Percentiles rank a stretch among this genome's conserved stretches.
phyloP scores from a whole-genome alignment of 2,329 filamentous ascomycete genomes.

The Nakataea oryzae region DNA sequence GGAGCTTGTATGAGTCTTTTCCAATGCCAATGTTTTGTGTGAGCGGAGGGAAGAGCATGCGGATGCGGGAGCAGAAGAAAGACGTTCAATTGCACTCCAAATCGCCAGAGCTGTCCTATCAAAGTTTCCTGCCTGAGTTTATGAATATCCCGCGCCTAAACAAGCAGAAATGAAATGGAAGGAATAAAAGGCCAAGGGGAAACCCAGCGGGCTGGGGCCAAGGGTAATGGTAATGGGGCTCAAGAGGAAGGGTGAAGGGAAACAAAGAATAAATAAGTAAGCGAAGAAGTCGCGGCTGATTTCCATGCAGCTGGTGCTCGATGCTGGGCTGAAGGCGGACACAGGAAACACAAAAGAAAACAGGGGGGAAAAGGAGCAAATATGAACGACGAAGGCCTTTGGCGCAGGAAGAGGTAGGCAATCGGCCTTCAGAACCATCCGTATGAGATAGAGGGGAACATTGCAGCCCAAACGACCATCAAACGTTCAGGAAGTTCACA shows the following conservation, averaged over 20 bases:
- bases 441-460: background rate
- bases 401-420: background rate
- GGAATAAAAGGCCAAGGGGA: background rate
- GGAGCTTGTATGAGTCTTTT: background rate
- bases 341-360: background rate
- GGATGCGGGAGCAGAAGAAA: slow-evolving; percentile 2
- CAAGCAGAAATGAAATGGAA: slow-evolving; percentile 12
- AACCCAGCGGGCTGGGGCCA: background rate
- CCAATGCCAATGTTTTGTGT: background rate
- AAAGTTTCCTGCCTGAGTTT: slow-evolving; percentile 21
- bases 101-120: slow-evolving; percentile 40
- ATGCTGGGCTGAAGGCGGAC: background rate
- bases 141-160: slow-evolving; percentile 19
- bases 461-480: background rate
- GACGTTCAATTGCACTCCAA: slow-evolving; percentile 35
- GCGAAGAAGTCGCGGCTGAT: background rate
- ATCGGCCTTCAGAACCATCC: background rate
- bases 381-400: slow-evolving; percentile 3
- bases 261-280: background rate
- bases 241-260: slow-evolving; percentile 1
- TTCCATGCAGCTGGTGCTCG: background rate
- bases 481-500: background rate
- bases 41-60: background rate
- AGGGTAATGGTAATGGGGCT: background rate
- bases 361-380: slow-evolving; percentile 4